A percentile compares a stretch with the other conserved stretches of the same genome.
These are phyloP conservation scores for Voacanga thouarsii DNA, from an alignment of 257 asterid species.

Conservation along the genomic window DNA sequence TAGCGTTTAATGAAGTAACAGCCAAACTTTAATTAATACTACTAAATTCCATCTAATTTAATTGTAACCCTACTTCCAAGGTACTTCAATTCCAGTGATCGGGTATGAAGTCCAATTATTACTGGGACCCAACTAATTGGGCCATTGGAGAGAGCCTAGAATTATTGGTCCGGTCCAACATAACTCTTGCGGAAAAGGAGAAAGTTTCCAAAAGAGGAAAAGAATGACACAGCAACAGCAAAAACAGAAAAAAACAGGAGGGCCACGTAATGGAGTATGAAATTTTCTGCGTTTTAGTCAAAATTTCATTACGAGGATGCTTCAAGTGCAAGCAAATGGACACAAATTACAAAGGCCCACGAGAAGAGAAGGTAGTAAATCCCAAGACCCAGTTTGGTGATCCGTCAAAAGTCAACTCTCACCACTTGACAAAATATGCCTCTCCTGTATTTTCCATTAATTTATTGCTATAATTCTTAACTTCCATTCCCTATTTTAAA, in stretches of 20 bases:
- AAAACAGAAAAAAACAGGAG: neutral
- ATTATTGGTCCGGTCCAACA: neutral
- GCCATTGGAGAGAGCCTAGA: neutral
- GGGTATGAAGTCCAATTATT: neutral
- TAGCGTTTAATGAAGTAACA: too few relatives aligned
- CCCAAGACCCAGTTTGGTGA: slow-evolving; percentile 20
- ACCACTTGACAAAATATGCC: slow-evolving; percentile 24
- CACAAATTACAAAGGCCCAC: slow-evolving; percentile 25
- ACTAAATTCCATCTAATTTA: too few relatives aligned
- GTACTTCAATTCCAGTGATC: too few relatives aligned
- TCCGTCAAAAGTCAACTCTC: slow-evolving; percentile 30
- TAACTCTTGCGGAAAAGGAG: neutral
- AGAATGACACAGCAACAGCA: neutral
- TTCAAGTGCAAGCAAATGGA: slow-evolving; percentile 32
- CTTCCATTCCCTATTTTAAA: neutral
- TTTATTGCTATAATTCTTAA: neutral
- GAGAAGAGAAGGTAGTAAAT: slow-evolving; percentile 21
- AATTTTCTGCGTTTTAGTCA: neutral
- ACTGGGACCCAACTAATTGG: neutral
- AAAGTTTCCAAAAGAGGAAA: neutral
- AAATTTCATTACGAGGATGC: slow-evolving; percentile 19
- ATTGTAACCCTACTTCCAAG: too few relatives aligned
- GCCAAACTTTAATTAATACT: too few relatives aligned
- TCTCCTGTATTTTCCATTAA: slow-evolving; percentile 16
- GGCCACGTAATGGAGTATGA: neutral